These are phyloP conservation scores for Colletotrichum sp. DNA, from an alignment of 2,329 filamentous ascomycete species.

Conservation along the genomic window DNA sequence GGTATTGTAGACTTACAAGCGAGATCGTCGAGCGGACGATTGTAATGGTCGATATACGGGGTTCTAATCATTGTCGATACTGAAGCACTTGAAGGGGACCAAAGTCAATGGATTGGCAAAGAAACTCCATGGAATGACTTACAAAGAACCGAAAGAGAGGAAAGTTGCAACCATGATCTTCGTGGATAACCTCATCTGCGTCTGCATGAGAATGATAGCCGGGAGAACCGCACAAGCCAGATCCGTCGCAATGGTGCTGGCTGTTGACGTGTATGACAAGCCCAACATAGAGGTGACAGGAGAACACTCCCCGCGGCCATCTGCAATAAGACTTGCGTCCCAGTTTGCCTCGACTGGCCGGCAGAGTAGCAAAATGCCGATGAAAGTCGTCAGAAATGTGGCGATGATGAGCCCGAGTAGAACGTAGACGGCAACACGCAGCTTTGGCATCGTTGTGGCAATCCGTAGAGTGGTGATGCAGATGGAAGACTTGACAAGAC, in stretches of 20 bases:
- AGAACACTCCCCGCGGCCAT: slow-evolving; percentile 23
- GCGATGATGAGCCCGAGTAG: slow-evolving; percentile 25
- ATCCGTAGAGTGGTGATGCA: slow-evolving; percentile 40
- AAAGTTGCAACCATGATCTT: slow-evolving; percentile 23
- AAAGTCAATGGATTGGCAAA: background rate
- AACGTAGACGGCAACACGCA: slow-evolving; percentile 26
- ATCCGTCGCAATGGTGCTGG: slow-evolving; percentile 36
- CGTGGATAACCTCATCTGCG: slow-evolving; percentile 31
- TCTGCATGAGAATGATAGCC: slow-evolving; percentile 33
- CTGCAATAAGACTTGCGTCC: slow-evolving; percentile 31
- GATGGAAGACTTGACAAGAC: slow-evolving; percentile 35
- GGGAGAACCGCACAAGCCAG: slow-evolving; percentile 33
- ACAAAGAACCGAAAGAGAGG: slow-evolving; percentile 27
- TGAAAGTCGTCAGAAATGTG: slow-evolving; percentile 32
- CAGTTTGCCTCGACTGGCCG: slow-evolving; percentile 27
- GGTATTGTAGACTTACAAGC: slow-evolving; percentile 13
- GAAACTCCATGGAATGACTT: background rate
- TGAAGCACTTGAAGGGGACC: slow-evolving; percentile 18
- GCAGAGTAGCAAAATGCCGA: slow-evolving; percentile 27
- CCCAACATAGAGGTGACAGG: slow-evolving; percentile 25
- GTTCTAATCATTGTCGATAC: slow-evolving; percentile 26
- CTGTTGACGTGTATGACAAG: slow-evolving; percentile 32
- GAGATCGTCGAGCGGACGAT: slow-evolving; percentile 17
- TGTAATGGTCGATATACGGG: slow-evolving; percentile 26
- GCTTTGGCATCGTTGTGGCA: slow-evolving; percentile 24